A percentile compares a stretch with the other conserved stretches of the same genome.
phyloP scores from a whole-genome alignment of 2,329 filamentous ascomycete species.

The Thielaviopsis euricoi region DNA sequence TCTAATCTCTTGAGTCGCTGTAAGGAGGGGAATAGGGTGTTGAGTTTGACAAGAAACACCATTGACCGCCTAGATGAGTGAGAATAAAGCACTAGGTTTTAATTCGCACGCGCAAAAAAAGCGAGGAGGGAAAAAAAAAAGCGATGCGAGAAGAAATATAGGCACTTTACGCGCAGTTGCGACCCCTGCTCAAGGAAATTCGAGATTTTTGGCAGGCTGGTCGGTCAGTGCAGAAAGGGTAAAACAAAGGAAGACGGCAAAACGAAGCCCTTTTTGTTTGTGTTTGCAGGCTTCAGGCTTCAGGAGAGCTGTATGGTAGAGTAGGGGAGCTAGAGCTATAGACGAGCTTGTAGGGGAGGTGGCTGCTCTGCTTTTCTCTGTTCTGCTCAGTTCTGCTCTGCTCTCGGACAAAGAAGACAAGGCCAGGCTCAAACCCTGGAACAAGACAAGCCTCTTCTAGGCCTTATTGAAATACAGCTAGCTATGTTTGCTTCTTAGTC shows the following conservation, averaged over 20 bases:
- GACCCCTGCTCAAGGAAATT: conserved; percentile 4
- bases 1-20: background rate
- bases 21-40: background rate
- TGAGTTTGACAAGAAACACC: background rate
- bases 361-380: no score
- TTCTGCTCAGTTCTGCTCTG: no score
- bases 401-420: background rate
- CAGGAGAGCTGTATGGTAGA: background rate
- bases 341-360: background rate
- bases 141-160: conserved; percentile 1
- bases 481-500: background rate
- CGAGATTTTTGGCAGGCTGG: background rate
- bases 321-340: background rate
- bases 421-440: background rate
- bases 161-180: conserved; percentile 11
- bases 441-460: background rate
- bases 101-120: background rate
- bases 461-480: background rate
- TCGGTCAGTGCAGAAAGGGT: conserved; percentile 9
- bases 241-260: conserved; percentile 3
- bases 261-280: background rate
- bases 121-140: background rate
- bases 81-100: background rate
- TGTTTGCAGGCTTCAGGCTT: background rate
- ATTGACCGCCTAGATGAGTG: background rate